Base-by-base conservation (phyloP, 2,329 filamentous ascomycete genomes). In the Didymella exigua region DNA sequence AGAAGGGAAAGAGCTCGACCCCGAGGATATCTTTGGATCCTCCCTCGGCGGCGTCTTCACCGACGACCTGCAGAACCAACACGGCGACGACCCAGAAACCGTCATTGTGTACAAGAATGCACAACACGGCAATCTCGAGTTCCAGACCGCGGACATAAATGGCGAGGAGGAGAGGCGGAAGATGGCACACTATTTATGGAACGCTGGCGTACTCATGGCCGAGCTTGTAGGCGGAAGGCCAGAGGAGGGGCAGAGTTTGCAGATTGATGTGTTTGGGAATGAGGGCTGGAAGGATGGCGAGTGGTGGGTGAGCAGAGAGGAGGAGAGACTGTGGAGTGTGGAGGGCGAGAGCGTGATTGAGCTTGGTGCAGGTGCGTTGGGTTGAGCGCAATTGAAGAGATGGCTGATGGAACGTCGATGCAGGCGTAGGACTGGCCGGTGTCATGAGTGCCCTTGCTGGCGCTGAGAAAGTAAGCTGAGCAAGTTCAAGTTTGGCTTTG, bases 111-210 rank as follows among this genome's bases (percentile, higher is more conserved):
- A 90, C 75, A 77, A 75, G 23, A 86, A 81, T 42, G 47, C 52
- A 5, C 51, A 41, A 9, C 60, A 62, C 33, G 62, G 64, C 0
- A 62, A 74, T 8, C 60, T 81, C n/a, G 74, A 78, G 48, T 63
- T 81, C 33, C 58, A 57, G 6, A 73, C 76, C 1, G 77, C 78
- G 7, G 75, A 80, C 61, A 63, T 85, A 76, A 69, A 76, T 27
- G 77, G 72, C 27, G 84, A 86, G 49, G 74, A 79, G 26, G 82
- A 86, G 63, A 76, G 86, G 44, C 72, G 75, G 18, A 80, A 90
- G 38, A 91, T 90, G 69, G 85, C 86, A 58, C 88, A 91, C 69
- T 90, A 87, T 71, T 75, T 91, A 23, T 91, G 88, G 88, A 91
- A 91, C 73, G 80, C 87, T 6, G 77, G 78, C 0, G 66, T 81